Conservation (phyloP, 768 basidiomycete species). For the Podaxis sp. region DNA sequence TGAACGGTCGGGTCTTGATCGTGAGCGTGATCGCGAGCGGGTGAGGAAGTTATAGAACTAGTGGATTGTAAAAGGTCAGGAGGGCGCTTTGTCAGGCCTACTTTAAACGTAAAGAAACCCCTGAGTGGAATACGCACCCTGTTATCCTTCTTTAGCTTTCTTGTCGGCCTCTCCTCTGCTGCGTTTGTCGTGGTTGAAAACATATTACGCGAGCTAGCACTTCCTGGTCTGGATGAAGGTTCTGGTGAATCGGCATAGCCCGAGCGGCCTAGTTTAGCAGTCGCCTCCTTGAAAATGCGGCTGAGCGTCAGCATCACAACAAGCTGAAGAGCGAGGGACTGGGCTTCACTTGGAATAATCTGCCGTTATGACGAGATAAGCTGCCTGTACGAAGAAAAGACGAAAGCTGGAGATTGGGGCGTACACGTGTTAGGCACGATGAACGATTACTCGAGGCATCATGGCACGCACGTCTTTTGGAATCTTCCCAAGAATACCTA, state of each 20-base stretch:
- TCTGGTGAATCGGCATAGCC: conserved; percentile 31
- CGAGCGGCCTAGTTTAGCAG: conserved; percentile 24
- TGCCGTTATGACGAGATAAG: conserved; percentile 26
- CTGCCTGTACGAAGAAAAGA: conserved; percentile 41
- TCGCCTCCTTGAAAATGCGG: conserved; percentile 15
- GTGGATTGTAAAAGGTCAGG: background rate
- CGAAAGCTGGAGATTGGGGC: conserved; percentile 33
- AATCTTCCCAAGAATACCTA: conserved; percentile 27
- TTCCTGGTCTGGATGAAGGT: conserved; percentile 19
- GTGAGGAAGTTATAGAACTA: conserved; percentile 64
- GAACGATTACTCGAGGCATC: conserved; percentile 17
- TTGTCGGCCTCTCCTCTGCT: conserved; percentile 38
- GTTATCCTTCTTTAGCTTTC: conserved; percentile 44
- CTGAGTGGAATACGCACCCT: conserved; percentile 32
- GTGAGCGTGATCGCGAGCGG: conserved; percentile 61
- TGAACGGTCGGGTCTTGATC: conserved; percentile 34
- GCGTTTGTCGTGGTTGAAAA: conserved; percentile 18
- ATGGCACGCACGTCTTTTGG: conserved; percentile 33
- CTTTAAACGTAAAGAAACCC: background rate
- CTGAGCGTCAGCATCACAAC: conserved; percentile 14
- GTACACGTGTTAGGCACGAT: conserved; percentile 52
- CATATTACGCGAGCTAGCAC: conserved; percentile 23
- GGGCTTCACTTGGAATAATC: conserved; percentile 27
- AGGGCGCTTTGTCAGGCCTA: conserved; percentile 6
- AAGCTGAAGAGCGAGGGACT: conserved; percentile 9